phyloP scores from a whole-genome alignment of 371 early-diverging fungal species.

The Mucor piriformis region DNA sequence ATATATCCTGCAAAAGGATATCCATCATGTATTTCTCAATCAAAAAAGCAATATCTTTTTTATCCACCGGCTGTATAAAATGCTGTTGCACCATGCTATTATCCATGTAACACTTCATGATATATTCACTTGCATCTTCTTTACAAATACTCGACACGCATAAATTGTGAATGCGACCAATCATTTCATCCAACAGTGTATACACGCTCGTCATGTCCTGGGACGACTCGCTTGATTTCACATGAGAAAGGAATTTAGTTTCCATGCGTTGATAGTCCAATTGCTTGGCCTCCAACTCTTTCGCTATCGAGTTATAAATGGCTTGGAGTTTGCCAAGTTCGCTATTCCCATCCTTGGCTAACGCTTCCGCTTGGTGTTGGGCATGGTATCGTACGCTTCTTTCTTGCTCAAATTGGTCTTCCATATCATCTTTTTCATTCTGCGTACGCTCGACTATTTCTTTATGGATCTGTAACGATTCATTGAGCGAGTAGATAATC shows the following conservation, averaged over 20 bases:
- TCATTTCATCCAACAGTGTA: background rate
- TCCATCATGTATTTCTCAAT: constrained; percentile 33
- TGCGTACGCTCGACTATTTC: constrained; percentile 44
- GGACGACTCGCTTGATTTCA: constrained; percentile 5
- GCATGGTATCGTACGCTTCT: constrained; percentile 4
- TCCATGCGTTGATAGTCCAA: constrained; percentile 41
- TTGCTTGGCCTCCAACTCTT: constrained; percentile 29
- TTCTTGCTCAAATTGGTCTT: constrained; percentile 19
- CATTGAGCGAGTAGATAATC: constrained; percentile 37
- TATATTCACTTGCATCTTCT: background rate
- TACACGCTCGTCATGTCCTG: background rate
- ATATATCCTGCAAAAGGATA: constrained; percentile 20
- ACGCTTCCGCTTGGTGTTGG: no score
- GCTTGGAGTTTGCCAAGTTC: constrained; percentile 10
- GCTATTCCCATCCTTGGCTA: constrained; percentile 1
- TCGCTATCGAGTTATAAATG: constrained; percentile 18
- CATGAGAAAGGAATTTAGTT: constrained; percentile 36
- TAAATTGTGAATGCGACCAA: constrained; percentile 1
- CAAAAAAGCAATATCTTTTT: constrained; percentile 19
- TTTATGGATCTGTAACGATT: constrained; percentile 47
- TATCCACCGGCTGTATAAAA: constrained; percentile 7
- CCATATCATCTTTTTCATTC: constrained; percentile 28
- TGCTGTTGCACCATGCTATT: background rate
- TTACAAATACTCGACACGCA: background rate
- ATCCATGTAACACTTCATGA: background rate